These are phyloP conservation scores for Patellifolia procumbens DNA, from an alignment of 179 eudicot genomes.

Conservation along the genomic window DNA sequence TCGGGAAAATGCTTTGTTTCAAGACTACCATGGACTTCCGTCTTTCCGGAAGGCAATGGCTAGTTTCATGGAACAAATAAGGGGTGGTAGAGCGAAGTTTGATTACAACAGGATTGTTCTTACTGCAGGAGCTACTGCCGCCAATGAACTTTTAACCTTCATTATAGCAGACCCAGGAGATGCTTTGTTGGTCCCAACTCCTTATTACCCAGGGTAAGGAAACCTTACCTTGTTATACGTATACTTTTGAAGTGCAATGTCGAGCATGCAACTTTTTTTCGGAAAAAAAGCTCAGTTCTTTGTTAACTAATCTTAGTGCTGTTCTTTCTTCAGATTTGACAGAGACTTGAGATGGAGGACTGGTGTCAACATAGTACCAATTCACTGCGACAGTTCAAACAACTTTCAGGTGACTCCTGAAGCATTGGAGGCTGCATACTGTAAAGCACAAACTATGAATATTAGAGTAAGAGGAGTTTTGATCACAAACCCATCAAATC, in stretches of 20 bases:
- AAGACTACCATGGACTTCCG: constrained; percentile 80
- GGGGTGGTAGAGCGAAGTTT: constrained; percentile 69
- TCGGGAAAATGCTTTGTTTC: constrained; percentile 88
- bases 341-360: constrained; percentile 89
- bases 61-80: constrained; percentile 76
- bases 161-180: constrained; percentile 75
- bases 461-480: constrained; percentile 57
- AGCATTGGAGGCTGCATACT: constrained; percentile 67
- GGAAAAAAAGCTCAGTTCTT: neutral
- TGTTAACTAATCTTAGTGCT: neutral
- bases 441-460: constrained; percentile 46
- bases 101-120: constrained; percentile 64
- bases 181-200: constrained; percentile 80
- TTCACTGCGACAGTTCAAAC: constrained; percentile 73
- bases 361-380: constrained; percentile 71
- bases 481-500: constrained; percentile 84
- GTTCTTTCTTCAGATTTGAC: constrained; percentile 53
- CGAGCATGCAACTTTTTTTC: too few species aligned
- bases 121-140: constrained; percentile 87
- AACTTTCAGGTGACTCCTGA: constrained; percentile 59
- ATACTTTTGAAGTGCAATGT: neutral
- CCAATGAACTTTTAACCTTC: constrained; percentile 73
- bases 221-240: neutral
- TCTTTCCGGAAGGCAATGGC: constrained; percentile 88
- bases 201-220: constrained; percentile 82